phyloP scores from a whole-genome alignment of 208 protist species.

The Leishmania arabica region DNA sequence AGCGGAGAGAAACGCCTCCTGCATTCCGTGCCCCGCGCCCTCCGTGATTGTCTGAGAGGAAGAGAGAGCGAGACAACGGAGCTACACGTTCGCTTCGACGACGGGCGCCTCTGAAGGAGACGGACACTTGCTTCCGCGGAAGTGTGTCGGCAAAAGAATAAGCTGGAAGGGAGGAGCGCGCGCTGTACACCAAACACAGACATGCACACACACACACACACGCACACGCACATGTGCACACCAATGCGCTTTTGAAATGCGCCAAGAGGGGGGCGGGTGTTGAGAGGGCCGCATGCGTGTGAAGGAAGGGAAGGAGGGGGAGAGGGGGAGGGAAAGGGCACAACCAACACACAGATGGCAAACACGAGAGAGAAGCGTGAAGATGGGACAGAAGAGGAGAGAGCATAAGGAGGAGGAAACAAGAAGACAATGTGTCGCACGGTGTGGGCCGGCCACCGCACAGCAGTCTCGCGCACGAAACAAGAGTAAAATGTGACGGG shows the following conservation, averaged over 20 bases:
- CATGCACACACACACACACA: no score
- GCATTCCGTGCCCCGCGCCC: neutral
- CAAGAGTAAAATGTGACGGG: neutral
- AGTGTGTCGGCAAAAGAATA: neutral
- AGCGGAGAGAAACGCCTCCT: conserved; percentile 12
- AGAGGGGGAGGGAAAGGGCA: neutral
- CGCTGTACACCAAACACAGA: neutral
- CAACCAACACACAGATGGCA: neutral
- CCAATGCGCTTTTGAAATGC: neutral
- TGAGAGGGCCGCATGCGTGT: neutral
- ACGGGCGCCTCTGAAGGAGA: neutral
- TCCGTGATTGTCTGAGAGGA: neutral
- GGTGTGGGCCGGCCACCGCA: neutral
- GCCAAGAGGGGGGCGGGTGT: neutral
- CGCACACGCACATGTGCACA: neutral
- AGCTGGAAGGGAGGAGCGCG: neutral
- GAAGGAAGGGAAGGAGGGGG: neutral
- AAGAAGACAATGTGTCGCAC: neutral
- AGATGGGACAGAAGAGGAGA: neutral
- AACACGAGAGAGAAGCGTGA: neutral
- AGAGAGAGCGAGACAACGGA: neutral
- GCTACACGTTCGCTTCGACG: neutral
- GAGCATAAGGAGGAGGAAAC: neutral
- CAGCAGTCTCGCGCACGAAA: neutral
- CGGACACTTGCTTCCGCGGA: neutral